Percentiles rank a stretch among this genome's conserved stretches.
phyloP scores from a whole-genome alignment of 2,329 filamentous ascomycete species.

The Cadophora sp. region DNA sequence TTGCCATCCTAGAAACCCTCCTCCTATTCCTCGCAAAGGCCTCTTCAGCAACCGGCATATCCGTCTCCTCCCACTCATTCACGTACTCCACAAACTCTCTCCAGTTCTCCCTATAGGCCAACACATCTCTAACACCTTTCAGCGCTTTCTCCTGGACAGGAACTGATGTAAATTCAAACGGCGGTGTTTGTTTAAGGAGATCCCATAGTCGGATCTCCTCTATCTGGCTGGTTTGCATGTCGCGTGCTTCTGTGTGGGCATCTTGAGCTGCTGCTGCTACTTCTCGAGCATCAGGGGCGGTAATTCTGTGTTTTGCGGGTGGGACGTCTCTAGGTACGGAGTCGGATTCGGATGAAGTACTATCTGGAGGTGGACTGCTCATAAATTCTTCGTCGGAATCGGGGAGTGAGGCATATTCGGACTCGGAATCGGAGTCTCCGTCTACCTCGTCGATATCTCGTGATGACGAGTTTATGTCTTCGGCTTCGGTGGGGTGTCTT shows the following conservation, averaged over 20 bases:
- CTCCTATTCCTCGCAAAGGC: conserved; percentile 37
- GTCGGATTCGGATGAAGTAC: background rate
- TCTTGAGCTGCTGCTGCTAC: conserved; percentile 35
- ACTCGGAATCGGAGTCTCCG: background rate
- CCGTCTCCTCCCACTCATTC: conserved; percentile 43
- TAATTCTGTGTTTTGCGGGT: background rate
- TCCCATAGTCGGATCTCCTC: conserved; percentile 43
- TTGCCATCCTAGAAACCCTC: conserved; percentile 28
- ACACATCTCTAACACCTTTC: conserved; percentile 8
- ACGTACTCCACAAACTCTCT: conserved; percentile 40
- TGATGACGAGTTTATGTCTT: background rate
- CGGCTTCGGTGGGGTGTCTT: background rate
- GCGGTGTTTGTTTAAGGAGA: conserved; percentile 40
- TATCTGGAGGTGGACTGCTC: background rate
- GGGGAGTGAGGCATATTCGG: background rate
- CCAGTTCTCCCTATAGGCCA: conserved; percentile 36
- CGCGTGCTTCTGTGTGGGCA: conserved; percentile 38
- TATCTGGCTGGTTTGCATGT: conserved; percentile 35
- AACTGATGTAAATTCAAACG: conserved; percentile 36
- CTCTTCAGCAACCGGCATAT: conserved; percentile 33
- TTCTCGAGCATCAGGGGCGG: background rate
- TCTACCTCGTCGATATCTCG: background rate
- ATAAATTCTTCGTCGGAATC: conserved; percentile 14
- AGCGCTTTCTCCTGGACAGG: conserved; percentile 22
- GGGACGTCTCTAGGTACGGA: background rate